A percentile compares a stretch with the other conserved stretches of the same genome.
Evolutionary conservation across 164 flowering plant species (phyloP).

Genomic region (Vitis labrusca): DNA sequence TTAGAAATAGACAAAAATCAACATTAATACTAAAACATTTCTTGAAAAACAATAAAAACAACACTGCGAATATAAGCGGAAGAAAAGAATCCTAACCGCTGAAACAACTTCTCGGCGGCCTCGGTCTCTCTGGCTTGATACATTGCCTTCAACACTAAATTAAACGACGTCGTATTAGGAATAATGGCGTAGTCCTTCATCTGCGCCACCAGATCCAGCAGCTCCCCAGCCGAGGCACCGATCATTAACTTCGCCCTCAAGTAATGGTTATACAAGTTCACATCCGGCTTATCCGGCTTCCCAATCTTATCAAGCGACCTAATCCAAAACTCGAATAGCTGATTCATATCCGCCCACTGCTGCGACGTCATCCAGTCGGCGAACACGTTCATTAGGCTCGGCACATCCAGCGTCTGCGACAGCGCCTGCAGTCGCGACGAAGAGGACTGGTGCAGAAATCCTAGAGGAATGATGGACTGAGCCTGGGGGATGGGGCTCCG

Average conservation of each 20-base stretch:
- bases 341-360: constrained; percentile 72
- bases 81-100: too few relatives aligned
- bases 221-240: constrained; percentile 54
- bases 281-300: constrained; percentile 82
- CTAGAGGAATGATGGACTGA: constrained; percentile 44
- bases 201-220: constrained; percentile 62
- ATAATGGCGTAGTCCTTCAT: constrained; percentile 61
- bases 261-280: constrained; percentile 70
- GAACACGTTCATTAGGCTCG: constrained; percentile 52
- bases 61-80: too few relatives aligned
- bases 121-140: too few relatives aligned
- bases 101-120: too few relatives aligned
- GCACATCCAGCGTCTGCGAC: constrained; percentile 45
- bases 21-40: too few relatives aligned
- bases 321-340: constrained; percentile 76
- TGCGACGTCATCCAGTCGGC: constrained; percentile 77
- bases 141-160: constrained; percentile 84
- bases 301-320: constrained; percentile 65
- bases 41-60: too few relatives aligned
- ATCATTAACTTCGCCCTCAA: constrained; percentile 74
- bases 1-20: too few relatives aligned
- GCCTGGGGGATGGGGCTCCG: constrained; percentile 38
- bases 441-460: constrained; percentile 23
- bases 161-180: constrained; percentile 85
- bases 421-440: constrained; percentile 29